A percentile compares a stretch with the other conserved stretches of the same genome.
phyloP scores from a whole-genome alignment of 202 grass and related monocot species.

The Sporobolus alterniflorus region DNA sequence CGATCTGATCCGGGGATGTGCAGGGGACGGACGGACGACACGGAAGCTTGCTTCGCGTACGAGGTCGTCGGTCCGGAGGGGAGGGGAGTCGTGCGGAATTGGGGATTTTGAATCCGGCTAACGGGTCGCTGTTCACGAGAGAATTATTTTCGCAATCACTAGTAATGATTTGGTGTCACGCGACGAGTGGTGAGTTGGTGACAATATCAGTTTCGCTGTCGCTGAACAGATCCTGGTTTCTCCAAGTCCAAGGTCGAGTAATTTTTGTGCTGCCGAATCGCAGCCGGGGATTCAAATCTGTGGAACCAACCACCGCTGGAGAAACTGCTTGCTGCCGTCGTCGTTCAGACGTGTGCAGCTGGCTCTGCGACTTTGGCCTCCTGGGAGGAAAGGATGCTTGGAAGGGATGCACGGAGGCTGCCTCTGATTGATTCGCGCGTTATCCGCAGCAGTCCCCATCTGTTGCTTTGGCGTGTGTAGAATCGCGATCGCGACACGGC shows the following conservation, averaged over 20 bases:
- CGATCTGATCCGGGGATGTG: constrained; percentile 24
- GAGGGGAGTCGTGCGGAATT: constrained; percentile 10
- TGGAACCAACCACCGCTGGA: too few species aligned
- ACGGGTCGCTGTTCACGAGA: constrained; percentile 41
- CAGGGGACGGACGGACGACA: not conserved
- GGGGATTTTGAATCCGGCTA: constrained; percentile 50
- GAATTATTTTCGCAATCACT: not conserved
- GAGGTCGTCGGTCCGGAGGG: not conserved
- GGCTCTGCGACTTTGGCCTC: constrained; percentile 11
- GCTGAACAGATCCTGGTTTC: not conserved
- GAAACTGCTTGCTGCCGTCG: not conserved
- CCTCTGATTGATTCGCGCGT: constrained; percentile 13
- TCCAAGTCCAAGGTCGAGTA: not conserved
- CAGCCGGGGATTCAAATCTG: not conserved
- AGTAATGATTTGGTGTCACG: constrained; percentile 38
- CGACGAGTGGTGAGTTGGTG: not conserved
- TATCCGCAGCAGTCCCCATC: not conserved
- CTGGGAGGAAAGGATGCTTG: constrained; percentile 35
- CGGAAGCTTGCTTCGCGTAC: not conserved
- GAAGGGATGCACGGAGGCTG: not conserved
- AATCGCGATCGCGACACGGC: constrained; percentile 23
- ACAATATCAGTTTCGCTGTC: not conserved
- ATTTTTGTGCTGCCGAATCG: too few species aligned
- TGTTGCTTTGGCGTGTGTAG: constrained; percentile 55
- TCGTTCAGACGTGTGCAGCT: constrained; percentile 29